These are phyloP conservation scores for Sporobolomyces pararoseus DNA, from an alignment of 768 basidiomycete species.

Conservation along the genomic window DNA sequence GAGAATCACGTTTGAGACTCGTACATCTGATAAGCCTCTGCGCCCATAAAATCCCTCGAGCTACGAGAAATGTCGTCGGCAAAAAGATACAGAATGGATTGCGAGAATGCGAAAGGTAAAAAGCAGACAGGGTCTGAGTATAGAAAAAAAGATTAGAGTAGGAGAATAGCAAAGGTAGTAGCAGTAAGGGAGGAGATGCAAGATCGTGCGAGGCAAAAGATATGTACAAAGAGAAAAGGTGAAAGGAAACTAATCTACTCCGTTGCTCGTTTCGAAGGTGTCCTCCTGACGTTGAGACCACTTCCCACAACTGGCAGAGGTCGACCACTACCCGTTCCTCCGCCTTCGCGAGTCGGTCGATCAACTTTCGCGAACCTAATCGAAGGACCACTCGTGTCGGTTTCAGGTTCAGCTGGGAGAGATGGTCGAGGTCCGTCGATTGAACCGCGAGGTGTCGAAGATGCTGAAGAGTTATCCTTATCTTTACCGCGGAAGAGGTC, in stretches of 20 bases:
- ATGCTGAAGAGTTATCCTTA: no score
- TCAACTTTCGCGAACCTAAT: conserved; percentile 33
- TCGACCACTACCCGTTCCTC: conserved; percentile 10
- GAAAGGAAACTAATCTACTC: neutral
- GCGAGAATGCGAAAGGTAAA: neutral
- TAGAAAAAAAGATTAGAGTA: neutral
- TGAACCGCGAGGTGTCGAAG: conserved; percentile 11
- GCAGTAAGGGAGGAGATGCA: neutral
- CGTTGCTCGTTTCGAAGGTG: conserved; percentile 14
- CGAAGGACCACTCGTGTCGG: neutral
- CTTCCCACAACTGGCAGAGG: conserved; percentile 35
- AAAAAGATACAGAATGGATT: neutral
- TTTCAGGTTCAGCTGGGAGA: conserved; percentile 10
- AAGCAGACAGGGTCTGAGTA: neutral
- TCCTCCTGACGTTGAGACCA: conserved; percentile 25
- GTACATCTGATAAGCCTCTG: no score
- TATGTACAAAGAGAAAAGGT: neutral
- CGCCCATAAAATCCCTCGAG: no score
- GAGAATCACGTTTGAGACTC: no score
- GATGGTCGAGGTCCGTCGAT: neutral
- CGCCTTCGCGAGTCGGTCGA: conserved; percentile 23
- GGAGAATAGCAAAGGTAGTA: neutral
- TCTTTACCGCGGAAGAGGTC: conserved; percentile 18
- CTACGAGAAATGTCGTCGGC: no score
- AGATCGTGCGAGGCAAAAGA: neutral